Evolutionary conservation across 2,329 filamentous ascomycete genomes (phyloP), one percentile per base, ranked within the genome.

Genomic region (Karstenula rhodostoma): DNA sequence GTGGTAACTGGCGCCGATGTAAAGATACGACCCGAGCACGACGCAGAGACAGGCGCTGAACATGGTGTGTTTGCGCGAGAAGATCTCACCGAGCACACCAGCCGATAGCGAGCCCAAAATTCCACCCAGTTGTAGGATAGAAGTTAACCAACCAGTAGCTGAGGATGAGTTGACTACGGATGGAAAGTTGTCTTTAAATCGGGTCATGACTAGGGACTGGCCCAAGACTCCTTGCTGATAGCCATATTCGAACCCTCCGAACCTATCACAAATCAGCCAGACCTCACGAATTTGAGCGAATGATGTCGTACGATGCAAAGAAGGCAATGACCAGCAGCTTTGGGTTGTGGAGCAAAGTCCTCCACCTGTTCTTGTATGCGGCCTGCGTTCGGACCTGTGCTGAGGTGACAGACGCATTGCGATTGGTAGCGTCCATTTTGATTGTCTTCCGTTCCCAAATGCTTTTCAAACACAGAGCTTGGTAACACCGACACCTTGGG

Each of bases 201-300:
- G 77, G 9, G 75, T 75, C 83, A 86, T 86, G 65, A 84, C 83
- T 2, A 86, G 76, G 13, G 83, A 83, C 64, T 85, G 82, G 33
- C 83, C 83, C 3, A 86, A 73, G 1, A 86, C 83, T 52, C 84
- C 84, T 66, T 86, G 84, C 59, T 86, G 83, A 66, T 84, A 85
- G 56, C 83, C 83, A 79, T 84, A 85, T 60, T 82, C 80, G 49
- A 85, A 81, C 23, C 83, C 83, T 59, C 82, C 82, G 23, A 84
- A 79, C n/a, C 81, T 83, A n/a, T 42, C 15, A 4, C 15, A 15
- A 25, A 17, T 62, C 17, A 63, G 60, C 22, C 19, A 5, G 27
- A 29, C 15, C 8, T 29, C 17, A n/a, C 22, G 0, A 4, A 35
- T 23, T 15, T 8, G 10, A 13, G n/a, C 23, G 32, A 27, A 27